Evolutionary conservation across 1,284 basidiomycete genomes (phyloP).

Genomic region (Fistulina hepatica): DNA sequence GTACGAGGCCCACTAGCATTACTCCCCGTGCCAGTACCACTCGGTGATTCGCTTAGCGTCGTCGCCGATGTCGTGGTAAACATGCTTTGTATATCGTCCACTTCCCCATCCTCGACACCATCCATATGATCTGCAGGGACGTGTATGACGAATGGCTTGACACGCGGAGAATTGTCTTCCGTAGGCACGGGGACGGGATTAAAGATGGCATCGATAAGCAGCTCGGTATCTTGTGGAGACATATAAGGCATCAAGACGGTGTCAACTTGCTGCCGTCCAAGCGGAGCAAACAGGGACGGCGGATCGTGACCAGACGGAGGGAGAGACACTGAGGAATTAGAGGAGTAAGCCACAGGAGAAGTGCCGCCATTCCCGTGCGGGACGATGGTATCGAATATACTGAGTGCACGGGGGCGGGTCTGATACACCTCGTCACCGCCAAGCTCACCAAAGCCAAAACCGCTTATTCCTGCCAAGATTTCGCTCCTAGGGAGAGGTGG

Average conservation of each 20-base stretch:
- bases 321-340: neutral
- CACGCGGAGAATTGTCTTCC: too few species aligned
- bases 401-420: slow-evolving; percentile 39
- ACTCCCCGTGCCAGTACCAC: too few species aligned
- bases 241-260: neutral
- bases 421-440: slow-evolving; percentile 32
- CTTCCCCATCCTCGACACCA: too few species aligned
- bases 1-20: too few species aligned
- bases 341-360: neutral
- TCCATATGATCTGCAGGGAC: too few species aligned
- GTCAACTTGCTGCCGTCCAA: neutral
- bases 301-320: neutral
- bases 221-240: slow-evolving; percentile 35
- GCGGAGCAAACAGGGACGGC: too few species aligned
- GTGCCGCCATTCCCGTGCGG: slow-evolving; percentile 31
- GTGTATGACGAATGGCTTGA: too few species aligned
- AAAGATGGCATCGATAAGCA: slow-evolving; percentile 66
- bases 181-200: slow-evolving; percentile 43
- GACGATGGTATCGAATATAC: slow-evolving; percentile 31
- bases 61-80: too few species aligned
- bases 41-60: too few species aligned
- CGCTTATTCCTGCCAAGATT: slow-evolving; percentile 52
- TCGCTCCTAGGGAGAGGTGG: slow-evolving; percentile 61
- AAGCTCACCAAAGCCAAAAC: slow-evolving; percentile 3
- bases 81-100: too few species aligned